These are phyloP conservation scores for Agroathelia rolfsii DNA, from an alignment of 1,284 basidiomycete genomes.

Conservation along the genomic window DNA sequence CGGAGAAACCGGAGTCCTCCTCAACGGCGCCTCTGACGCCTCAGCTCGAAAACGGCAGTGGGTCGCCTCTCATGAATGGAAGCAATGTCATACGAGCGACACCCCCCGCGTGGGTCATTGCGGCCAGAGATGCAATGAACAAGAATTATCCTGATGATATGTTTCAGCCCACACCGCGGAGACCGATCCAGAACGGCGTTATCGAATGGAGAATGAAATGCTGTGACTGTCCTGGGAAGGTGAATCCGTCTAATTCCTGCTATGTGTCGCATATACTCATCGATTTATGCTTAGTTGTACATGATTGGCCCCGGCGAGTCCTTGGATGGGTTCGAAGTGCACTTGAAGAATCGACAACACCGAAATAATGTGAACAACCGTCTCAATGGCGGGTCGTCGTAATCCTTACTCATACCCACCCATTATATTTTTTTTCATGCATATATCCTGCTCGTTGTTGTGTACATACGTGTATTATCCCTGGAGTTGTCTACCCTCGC, in stretches of 20 bases:
- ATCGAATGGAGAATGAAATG: slow-evolving; percentile 92
- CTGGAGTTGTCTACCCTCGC: no score
- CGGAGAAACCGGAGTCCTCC: no score
- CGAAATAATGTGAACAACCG: slow-evolving; percentile 45
- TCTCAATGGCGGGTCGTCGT: no score
- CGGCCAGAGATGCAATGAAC: slow-evolving; percentile 57
- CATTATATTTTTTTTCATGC: no score
- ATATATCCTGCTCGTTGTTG: no score
- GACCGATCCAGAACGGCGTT: slow-evolving; percentile 36
- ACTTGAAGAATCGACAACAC: slow-evolving; percentile 73
- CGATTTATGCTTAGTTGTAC: slow-evolving; percentile 54
- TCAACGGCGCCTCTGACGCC: no score
- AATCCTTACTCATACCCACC: no score
- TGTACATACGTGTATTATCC: no score
- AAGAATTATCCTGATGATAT: slow-evolving; percentile 72
- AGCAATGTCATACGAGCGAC: no score
- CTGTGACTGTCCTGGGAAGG: slow-evolving; percentile 90
- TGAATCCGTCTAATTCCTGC: slow-evolving; percentile 21
- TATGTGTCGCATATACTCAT: slow-evolving; percentile 7
- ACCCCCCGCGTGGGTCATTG: slow-evolving; percentile 67
- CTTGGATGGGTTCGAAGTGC: slow-evolving; percentile 87
- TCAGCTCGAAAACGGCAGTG: no score
- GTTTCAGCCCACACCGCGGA: slow-evolving; percentile 69
- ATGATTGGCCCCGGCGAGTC: slow-evolving; percentile 88
- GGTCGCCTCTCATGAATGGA: no score